phyloP scores from a whole-genome alignment of 192 early-diverging fungal genomes.

The Coemansia nantahalensis region DNA sequence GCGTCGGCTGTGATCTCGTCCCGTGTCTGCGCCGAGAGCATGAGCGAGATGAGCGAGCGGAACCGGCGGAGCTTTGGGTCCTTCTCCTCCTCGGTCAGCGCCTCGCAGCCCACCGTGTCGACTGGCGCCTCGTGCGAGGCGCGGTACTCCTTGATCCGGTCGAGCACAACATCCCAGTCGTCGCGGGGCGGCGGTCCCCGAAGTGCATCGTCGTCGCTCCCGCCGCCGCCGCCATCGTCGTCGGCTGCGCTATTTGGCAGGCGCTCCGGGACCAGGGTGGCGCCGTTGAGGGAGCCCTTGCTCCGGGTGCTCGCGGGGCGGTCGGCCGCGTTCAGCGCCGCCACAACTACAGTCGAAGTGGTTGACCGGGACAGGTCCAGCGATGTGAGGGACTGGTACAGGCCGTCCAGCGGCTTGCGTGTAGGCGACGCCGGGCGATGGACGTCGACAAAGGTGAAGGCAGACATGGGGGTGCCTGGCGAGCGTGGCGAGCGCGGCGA shows the following conservation, averaged over 20 bases:
- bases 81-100: constrained; percentile 57
- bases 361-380: constrained; percentile 29
- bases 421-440: constrained; percentile 13
- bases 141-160: constrained; percentile 67
- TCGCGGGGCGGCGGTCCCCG: constrained; percentile 43
- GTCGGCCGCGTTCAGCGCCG: constrained; percentile 14
- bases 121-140: constrained; percentile 69
- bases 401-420: not conserved
- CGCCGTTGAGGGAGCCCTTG: constrained; percentile 13
- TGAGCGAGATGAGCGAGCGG: constrained; percentile 80
- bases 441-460: constrained; percentile 29
- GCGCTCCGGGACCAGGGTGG: constrained; percentile 4
- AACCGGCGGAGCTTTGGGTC: constrained; percentile 64
- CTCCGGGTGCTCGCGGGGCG: constrained; percentile 33
- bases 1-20: constrained; percentile 83
- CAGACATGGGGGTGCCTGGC: constrained; percentile 23
- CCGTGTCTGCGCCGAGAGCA: constrained; percentile 93
- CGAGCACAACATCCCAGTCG: constrained; percentile 66
- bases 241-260: constrained; percentile 11
- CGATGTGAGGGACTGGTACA: constrained; percentile 31
- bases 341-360: constrained; percentile 43
- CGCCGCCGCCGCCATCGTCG: not conserved
- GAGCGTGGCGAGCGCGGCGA: constrained; percentile 11
- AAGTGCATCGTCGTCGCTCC: constrained; percentile 38
- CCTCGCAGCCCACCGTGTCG: constrained; percentile 86